A percentile compares a stretch with the other conserved stretches of the same genome.
phyloP scores from a whole-genome alignment of 106 monocot genomes.

The Apostasia shenzhenica region DNA sequence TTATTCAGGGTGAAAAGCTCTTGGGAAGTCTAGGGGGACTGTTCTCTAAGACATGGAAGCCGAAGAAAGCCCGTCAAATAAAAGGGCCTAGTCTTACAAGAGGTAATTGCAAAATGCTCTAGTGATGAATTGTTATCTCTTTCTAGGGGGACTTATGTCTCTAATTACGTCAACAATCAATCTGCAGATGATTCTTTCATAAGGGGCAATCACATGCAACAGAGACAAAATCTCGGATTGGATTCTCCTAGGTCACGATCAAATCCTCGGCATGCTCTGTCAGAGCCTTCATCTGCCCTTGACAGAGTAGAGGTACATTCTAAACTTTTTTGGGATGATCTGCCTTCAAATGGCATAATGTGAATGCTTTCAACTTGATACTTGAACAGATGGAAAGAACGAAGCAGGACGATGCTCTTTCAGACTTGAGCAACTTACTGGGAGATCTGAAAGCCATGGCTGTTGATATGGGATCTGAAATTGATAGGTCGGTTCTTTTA shows the following conservation, averaged over 20 bases:
- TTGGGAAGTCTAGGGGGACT: conserved; percentile 76
- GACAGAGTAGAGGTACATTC: conserved; percentile 40
- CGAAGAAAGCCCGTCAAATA: conserved; percentile 48
- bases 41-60: conserved; percentile 72
- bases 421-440: conserved; percentile 50
- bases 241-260: conserved; percentile 14
- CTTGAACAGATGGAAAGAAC: conserved; percentile 39
- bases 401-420: conserved; percentile 59
- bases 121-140: not conserved
- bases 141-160: not conserved
- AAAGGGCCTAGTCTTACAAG: conserved; percentile 44
- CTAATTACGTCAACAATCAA: not conserved
- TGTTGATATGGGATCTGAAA: conserved; percentile 62
- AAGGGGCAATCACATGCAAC: conserved; percentile 37
- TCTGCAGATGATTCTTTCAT: conserved; percentile 38
- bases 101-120: conserved; percentile 24
- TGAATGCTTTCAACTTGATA: not conserved
- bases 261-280: conserved; percentile 10
- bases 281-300: conserved; percentile 21
- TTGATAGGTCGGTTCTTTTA: conserved; percentile 32
- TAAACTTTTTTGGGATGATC: not conserved
- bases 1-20: conserved; percentile 69
- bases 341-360: not conserved
- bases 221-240: conserved; percentile 49
- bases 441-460: conserved; percentile 60